A percentile compares a stretch with the other conserved stretches of the same genome.
These are phyloP conservation scores for Albizia julibrissin DNA, from an alignment of 306 rosid species.

Conservation along the genomic window DNA sequence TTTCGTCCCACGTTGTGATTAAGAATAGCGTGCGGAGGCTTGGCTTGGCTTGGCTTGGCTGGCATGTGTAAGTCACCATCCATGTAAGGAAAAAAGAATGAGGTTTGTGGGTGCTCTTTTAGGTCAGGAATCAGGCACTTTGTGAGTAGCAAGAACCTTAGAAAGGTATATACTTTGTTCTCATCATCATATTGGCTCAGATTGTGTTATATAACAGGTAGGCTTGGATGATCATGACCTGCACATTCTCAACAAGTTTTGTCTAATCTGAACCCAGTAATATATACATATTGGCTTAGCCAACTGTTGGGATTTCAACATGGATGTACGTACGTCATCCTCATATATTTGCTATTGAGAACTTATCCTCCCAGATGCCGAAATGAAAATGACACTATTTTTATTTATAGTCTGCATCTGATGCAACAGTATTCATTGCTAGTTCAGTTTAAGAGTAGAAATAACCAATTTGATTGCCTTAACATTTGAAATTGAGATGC, in stretches of 20 bases:
- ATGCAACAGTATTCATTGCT: background rate
- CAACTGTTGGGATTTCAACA: background rate
- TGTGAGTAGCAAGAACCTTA: conserved; percentile 15
- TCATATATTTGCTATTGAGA: background rate
- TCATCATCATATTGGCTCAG: background rate
- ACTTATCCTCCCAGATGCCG: background rate
- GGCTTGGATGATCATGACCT: background rate
- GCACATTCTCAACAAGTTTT: background rate
- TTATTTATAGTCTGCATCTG: background rate
- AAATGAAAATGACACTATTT: background rate
- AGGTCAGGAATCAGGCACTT: conserved; percentile 3
- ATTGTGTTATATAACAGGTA: background rate
- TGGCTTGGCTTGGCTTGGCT: conserved; percentile 1
- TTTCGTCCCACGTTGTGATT: conserved; percentile 14
- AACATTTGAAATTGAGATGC: background rate
- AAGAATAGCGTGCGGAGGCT: background rate
- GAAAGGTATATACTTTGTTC: conserved; percentile 19
- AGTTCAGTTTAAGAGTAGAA: background rate
- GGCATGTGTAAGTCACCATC: conserved; percentile 35
- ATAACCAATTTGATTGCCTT: background rate
- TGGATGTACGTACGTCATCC: background rate
- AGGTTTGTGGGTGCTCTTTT: conserved; percentile 4
- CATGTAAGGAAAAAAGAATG: background rate
- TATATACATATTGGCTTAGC: background rate
- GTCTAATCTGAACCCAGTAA: background rate